Evolutionary conservation across 1,139 yeast genomes (phyloP).

Genomic region (Scheffersomyces lignicola): DNA sequence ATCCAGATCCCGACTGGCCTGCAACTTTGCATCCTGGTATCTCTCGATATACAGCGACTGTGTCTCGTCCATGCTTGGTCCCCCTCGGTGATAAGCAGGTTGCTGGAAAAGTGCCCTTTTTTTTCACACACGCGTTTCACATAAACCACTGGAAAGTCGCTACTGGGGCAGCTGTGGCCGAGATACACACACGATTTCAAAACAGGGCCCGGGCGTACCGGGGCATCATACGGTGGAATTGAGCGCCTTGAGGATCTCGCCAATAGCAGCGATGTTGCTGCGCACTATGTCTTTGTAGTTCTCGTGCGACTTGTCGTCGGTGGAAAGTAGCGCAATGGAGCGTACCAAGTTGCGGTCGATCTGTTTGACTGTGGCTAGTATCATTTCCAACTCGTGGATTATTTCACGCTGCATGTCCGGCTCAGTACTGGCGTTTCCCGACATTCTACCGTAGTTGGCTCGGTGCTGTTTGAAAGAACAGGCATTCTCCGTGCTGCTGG

Average conservation of each 20-base stretch:
- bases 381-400: constrained; percentile 38
- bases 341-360: constrained; percentile 29
- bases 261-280: constrained; percentile 10
- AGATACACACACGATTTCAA: background rate
- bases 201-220: background rate
- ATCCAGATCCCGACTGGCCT: constrained; percentile 37
- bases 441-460: no score
- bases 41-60: constrained; percentile 23
- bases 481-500: no score
- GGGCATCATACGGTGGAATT: background rate
- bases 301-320: constrained; percentile 1
- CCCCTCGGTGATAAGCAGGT: background rate
- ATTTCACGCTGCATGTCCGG: no score
- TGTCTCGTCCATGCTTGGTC: background rate
- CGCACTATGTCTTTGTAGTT: constrained; percentile 12
- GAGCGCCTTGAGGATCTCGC: constrained; percentile 7
- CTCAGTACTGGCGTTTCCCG: no score
- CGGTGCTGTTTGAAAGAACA: no score
- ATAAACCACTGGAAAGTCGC: no score
- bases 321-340: constrained; percentile 20
- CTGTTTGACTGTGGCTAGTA: constrained; percentile 29
- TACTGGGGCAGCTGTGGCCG: no score
- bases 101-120: no score
- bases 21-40: constrained; percentile 32
- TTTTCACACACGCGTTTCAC: no score